Evolutionary conservation across 441 rosid genomes (phyloP).

Genomic region (Sinapis alba): DNA sequence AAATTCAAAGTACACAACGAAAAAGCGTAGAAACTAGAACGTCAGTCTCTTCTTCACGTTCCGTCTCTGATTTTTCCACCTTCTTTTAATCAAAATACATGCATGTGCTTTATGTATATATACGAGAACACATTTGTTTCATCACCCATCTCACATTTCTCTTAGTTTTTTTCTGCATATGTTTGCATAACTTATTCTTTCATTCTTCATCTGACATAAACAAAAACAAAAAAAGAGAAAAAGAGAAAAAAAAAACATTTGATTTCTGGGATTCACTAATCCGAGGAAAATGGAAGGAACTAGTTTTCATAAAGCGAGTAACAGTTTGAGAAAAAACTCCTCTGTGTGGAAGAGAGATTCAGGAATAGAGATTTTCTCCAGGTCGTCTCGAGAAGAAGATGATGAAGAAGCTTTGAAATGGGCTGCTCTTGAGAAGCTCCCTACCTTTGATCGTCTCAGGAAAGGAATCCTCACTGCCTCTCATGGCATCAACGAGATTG

Average conservation of each 20-base stretch:
- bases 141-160: constrained; percentile 9
- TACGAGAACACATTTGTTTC: background rate
- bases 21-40: constrained; percentile 12
- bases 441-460: constrained; percentile 61
- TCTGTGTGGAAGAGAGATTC: constrained; percentile 46
- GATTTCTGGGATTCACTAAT: constrained; percentile 13
- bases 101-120: constrained; percentile 24
- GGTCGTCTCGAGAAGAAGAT: constrained; percentile 52
- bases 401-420: constrained; percentile 76
- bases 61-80: constrained; percentile 32
- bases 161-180: background rate
- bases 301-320: constrained; percentile 40
- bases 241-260: background rate
- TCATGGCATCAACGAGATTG: constrained; percentile 44
- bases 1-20: background rate
- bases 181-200: constrained; percentile 11
- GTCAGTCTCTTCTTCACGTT: constrained; percentile 18
- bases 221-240: background rate
- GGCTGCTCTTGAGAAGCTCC: constrained; percentile 78
- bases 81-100: background rate
- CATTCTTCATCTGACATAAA: constrained; percentile 2
- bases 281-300: constrained; percentile 37
- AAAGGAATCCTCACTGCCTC: constrained; percentile 56
- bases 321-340: constrained; percentile 41
- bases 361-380: constrained; percentile 45